Percentiles rank a stretch among this genome's conserved stretches.
Evolutionary conservation across 495 filamentous ascomycete genomes (phyloP).

Genomic region (Penicillium egyptiacum): DNA sequence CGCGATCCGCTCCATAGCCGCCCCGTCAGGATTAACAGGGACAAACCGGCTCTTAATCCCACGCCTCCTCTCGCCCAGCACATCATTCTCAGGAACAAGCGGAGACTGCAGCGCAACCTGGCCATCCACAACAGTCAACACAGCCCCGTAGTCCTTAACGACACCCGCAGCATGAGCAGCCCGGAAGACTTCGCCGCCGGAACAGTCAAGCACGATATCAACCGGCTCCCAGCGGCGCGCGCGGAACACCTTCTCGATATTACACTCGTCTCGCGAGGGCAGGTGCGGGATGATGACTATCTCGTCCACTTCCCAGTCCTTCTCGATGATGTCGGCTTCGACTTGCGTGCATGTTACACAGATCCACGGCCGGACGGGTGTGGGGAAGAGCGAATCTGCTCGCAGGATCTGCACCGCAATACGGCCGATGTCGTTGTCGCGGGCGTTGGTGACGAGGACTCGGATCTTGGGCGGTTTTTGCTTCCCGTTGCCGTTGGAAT

Average conservation of each 20-base stretch:
- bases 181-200: constrained; percentile 33
- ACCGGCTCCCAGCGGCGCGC: constrained; percentile 34
- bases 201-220: constrained; percentile 45
- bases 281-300: constrained; percentile 31
- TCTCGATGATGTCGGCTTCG: constrained; percentile 28
- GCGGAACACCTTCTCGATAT: constrained; percentile 36
- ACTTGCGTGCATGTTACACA: constrained; percentile 39
- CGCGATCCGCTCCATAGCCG: constrained; percentile 32
- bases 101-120: constrained; percentile 22
- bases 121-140: constrained; percentile 41
- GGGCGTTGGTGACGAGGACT: constrained; percentile 42
- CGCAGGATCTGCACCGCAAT: constrained; percentile 42
- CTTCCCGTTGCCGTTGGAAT: constrained; percentile 8
- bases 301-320: constrained; percentile 34
- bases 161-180: constrained; percentile 36
- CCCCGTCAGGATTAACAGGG: constrained; percentile 39
- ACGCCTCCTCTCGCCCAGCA: constrained; percentile 21
- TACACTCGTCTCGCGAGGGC: constrained; percentile 22
- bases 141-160: constrained; percentile 36
- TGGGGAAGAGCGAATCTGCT: constrained; percentile 34
- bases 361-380: constrained; percentile 37
- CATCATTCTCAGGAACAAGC: constrained; percentile 17
- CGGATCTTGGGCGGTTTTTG: constrained; percentile 25
- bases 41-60: constrained; percentile 38
- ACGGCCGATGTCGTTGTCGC: constrained; percentile 37